Base-by-base conservation (phyloP, 331 rosid species). In the Telfairia occidentalis region DNA sequence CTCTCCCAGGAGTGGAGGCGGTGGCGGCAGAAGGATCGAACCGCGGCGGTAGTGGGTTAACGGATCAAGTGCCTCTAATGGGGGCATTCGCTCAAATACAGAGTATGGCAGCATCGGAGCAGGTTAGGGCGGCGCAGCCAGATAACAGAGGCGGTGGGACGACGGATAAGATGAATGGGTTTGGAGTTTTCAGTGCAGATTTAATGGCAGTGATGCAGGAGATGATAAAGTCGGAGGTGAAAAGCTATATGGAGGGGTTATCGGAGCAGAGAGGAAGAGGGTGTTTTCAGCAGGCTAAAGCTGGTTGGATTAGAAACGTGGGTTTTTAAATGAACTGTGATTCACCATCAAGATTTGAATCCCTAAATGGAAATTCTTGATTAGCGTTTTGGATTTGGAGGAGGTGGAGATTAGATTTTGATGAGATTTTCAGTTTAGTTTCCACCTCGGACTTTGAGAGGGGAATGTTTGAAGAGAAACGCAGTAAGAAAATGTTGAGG, bases 201-300 rank as follows among this genome's bases (percentile, higher is more conserved):
- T 75, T 94, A 48, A 64, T 91, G 86, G 88, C 76, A 79, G 92
- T 88, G 86, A 90, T 94, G 95, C 98, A 94, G 49, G 97, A 89
- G 63, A 94, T 94, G 98, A 87, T 94, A 78, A 87, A 76, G 81
- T 82, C 76, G 43, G 97, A 94, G 78, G 98, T 94, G 87, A 85
- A 90, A 86, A 91, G 81, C 80, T 94, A 94, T 69, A 90, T 94
- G 95, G 84, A 80, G 49, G 92, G 92, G 18, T 34, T 89, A 78
- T 90, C 82, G 77, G 85, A 91, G 77, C 79, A 82, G 69, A 69
- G 74, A 69, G 74, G 55, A 69, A 87, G 79, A 73, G 71, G 59
- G 8, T 74, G 83, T 66, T 29, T 58, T 40, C 79, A 67, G 78
- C 64, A 75, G 71, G 79, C 85, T 60, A 75, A 77, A 2, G 83